Conservation (phyloP, 345 rosid genomes). For the Arabidopsis arenosa region DNA sequence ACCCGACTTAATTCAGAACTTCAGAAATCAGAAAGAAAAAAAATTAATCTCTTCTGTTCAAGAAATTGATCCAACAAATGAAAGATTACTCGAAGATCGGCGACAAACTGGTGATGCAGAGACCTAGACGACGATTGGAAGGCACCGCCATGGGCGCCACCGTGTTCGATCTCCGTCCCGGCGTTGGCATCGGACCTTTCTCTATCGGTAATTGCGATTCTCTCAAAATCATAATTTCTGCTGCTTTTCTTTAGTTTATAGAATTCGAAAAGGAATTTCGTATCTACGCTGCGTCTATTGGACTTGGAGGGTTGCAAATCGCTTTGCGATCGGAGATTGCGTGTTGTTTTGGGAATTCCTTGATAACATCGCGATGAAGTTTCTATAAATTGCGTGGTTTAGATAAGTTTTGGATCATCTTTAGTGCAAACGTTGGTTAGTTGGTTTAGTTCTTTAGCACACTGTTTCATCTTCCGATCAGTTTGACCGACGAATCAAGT, state of each 20-base stretch:
- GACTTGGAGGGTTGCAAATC: conserved; percentile 20
- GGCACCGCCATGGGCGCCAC: conserved; percentile 98
- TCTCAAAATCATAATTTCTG: background rate
- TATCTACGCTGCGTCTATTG: background rate
- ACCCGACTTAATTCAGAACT: conserved; percentile 8
- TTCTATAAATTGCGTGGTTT: conserved; percentile 1
- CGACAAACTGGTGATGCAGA: conserved; percentile 53
- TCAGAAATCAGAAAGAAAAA: background rate
- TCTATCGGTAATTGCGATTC: conserved; percentile 63
- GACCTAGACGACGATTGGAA: conserved; percentile 82
- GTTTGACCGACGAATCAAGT: conserved; percentile 27
- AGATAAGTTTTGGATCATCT: conserved; percentile 6
- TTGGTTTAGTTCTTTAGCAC: conserved; percentile 3
- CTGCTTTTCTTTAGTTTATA: background rate
- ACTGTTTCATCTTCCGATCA: conserved; percentile 25
- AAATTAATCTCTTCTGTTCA: conserved; percentile 7
- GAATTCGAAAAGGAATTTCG: conserved; percentile 8
- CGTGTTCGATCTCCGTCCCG: conserved; percentile 93
- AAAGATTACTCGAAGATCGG: conserved; percentile 44
- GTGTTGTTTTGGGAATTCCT: conserved; percentile 21
- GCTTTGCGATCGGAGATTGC: conserved; percentile 45
- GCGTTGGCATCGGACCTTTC: conserved; percentile 91
- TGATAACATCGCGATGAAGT: conserved; percentile 1
- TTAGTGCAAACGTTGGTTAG: conserved; percentile 2
- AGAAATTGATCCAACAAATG: conserved; percentile 26